A percentile compares a stretch with the other conserved stretches of the same genome.
phyloP scores from a whole-genome alignment of 345 rosid genomes.

The Cardamine occulta region DNA sequence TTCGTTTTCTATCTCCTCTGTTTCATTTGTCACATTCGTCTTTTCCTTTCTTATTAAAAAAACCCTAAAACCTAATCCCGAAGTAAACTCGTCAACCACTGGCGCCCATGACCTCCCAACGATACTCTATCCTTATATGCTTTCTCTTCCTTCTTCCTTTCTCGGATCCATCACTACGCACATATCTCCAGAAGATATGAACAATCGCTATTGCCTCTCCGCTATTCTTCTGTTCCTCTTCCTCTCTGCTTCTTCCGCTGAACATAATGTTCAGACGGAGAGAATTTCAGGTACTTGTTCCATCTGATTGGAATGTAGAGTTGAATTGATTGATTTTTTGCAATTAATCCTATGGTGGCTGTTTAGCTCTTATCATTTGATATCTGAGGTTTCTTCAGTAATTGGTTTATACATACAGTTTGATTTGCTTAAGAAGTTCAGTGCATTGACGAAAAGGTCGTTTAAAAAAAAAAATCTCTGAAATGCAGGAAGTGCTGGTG shows the following conservation, averaged over 20 bases:
- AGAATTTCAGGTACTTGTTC: slow-evolving; percentile 68
- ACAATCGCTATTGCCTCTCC: slow-evolving; percentile 45
- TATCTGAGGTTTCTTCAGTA: not conserved
- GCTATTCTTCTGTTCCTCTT: slow-evolving; percentile 41
- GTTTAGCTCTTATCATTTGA: not conserved
- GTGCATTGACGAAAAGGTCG: not conserved
- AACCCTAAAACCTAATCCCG: slow-evolving; percentile 49
- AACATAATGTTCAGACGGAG: slow-evolving; percentile 60
- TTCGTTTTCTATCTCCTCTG: slow-evolving; percentile 46
- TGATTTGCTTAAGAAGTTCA: not conserved
- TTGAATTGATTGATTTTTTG: not conserved
- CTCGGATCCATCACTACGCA: slow-evolving; percentile 30
- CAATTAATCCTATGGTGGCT: not conserved
- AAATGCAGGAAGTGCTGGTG: slow-evolving; percentile 90
- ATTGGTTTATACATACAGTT: not conserved
- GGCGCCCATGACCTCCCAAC: slow-evolving; percentile 70
- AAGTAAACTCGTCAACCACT: slow-evolving; percentile 82
- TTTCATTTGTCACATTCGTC: slow-evolving; percentile 39
- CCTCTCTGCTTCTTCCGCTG: slow-evolving; percentile 40
- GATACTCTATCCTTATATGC: slow-evolving; percentile 48
- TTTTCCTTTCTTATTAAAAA: slow-evolving; percentile 38
- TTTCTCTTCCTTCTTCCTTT: slow-evolving; percentile 29
- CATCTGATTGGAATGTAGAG: not conserved
- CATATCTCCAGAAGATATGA: slow-evolving; percentile 50
- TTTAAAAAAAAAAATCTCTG: not conserved